These are phyloP conservation scores for Rhizopogon salebrosus DNA, from an alignment of 768 basidiomycete species.

Conservation along the genomic window DNA sequence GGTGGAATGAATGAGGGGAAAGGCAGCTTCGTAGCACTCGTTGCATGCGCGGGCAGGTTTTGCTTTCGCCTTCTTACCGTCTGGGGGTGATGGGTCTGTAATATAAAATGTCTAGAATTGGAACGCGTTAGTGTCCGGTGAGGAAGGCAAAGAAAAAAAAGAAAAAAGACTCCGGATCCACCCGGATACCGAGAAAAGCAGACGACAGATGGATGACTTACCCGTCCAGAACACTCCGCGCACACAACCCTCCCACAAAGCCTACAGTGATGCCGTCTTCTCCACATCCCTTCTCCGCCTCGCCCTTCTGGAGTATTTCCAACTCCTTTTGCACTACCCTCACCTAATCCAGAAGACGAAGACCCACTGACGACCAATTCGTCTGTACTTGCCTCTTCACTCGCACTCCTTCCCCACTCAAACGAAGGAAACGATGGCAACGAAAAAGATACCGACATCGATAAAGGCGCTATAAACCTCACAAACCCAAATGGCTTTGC, in stretches of 20 bases:
- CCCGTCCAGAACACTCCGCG: slow-evolving; percentile 75
- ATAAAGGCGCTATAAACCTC: not conserved
- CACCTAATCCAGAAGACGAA: slow-evolving; percentile 2
- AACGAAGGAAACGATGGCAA: not conserved
- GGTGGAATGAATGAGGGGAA: slow-evolving; percentile 42
- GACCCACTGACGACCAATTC: not conserved
- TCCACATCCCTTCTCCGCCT: slow-evolving; percentile 23
- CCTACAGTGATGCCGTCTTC: slow-evolving; percentile 81
- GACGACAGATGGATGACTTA: slow-evolving; percentile 25
- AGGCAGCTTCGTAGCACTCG: slow-evolving; percentile 82
- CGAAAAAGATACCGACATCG: not conserved
- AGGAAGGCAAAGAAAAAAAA: not conserved
- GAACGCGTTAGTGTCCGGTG: not conserved
- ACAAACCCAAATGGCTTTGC: slow-evolving; percentile 61
- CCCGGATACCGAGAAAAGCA: not conserved
- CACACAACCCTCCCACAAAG: slow-evolving; percentile 86
- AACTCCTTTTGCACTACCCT: slow-evolving; percentile 4
- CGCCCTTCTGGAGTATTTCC: slow-evolving; percentile 3
- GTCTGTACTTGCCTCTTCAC: not conserved
- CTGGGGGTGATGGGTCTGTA: slow-evolving; percentile 37
- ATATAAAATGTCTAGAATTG: slow-evolving; percentile 74
- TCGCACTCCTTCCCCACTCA: not conserved
- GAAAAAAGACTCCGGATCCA: not conserved
- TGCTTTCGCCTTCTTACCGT: slow-evolving; percentile 36
- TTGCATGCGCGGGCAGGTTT: slow-evolving; percentile 80